Conservation (phyloP, 805 yeast genomes). For the Wickerhamomyces tratensis region DNA sequence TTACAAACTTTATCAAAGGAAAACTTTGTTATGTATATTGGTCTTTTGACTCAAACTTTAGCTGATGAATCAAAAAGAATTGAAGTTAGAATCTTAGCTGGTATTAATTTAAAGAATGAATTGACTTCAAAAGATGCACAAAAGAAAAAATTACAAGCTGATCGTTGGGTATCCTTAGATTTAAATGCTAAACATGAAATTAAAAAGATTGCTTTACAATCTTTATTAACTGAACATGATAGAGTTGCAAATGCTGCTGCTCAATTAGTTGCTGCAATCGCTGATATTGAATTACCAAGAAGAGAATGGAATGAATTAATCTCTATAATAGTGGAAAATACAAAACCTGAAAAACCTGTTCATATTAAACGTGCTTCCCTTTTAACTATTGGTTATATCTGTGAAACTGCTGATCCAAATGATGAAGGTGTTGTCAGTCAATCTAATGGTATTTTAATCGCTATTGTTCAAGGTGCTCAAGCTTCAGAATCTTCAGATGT, state of each 20-base stretch:
- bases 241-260: slow-evolving; percentile 86
- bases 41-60: slow-evolving; percentile 59
- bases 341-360: slow-evolving; percentile 68
- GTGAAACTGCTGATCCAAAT: slow-evolving; percentile 85
- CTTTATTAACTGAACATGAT: slow-evolving; percentile 56
- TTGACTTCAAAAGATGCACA: slow-evolving; percentile 68
- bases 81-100: slow-evolving; percentile 90
- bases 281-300: slow-evolving; percentile 88
- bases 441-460: slow-evolving; percentile 86
- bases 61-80: slow-evolving; percentile 52
- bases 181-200: slow-evolving; percentile 46
- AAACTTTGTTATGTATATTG: slow-evolving; percentile 68
- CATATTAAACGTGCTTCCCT: slow-evolving; percentile 80
- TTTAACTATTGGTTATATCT: slow-evolving; percentile 87
- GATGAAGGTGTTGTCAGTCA: slow-evolving; percentile 66
- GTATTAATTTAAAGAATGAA: slow-evolving; percentile 79
- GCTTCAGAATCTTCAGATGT: slow-evolving; percentile 60
- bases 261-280: slow-evolving; percentile 92
- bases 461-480: slow-evolving; percentile 95
- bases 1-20: slow-evolving; percentile 61
- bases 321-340: slow-evolving; percentile 75
- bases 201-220: slow-evolving; percentile 52
- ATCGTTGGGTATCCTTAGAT: slow-evolving; percentile 67
- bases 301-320: slow-evolving; percentile 85
- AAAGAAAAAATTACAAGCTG: slow-evolving; percentile 48